These are phyloP conservation scores for Tolypocladium pustulatum DNA, from an alignment of 2,329 filamentous ascomycete genomes.

Conservation along the genomic window DNA sequence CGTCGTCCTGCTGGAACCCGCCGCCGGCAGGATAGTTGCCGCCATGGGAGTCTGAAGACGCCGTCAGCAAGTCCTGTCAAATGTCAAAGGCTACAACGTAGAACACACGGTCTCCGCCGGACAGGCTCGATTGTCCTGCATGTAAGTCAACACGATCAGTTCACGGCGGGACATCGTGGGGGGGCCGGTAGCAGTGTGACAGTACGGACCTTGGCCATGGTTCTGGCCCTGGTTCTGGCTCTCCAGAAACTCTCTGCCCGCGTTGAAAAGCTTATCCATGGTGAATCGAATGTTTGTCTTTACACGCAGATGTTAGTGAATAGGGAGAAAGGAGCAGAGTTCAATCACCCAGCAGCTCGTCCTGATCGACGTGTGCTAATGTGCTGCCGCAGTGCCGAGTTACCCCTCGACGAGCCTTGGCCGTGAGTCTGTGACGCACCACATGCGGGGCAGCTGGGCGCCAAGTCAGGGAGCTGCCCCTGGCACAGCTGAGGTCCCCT, in stretches of 20 bases:
- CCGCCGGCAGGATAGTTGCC: conserved; percentile 5
- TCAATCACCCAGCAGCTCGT: not conserved
- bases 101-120: conserved; percentile 8
- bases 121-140: conserved; percentile 2
- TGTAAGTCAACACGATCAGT: not conserved
- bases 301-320: not conserved
- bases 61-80: not conserved
- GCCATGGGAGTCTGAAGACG: conserved; percentile 5
- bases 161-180: not conserved
- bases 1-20: not conserved
- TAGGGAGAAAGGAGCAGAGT: not conserved
- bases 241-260: conserved; percentile 26
- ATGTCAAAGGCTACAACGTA: not conserved
- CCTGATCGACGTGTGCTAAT: not conserved
- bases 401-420: no score
- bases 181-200: not conserved
- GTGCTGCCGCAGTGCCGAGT: no score
- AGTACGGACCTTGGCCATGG: conserved; percentile 2
- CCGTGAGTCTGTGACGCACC: not conserved
- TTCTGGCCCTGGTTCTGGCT: conserved; percentile 14
- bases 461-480: not conserved
- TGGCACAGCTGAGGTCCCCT: not conserved
- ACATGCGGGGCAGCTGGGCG: not conserved
- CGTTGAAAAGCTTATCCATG: conserved; percentile 28
- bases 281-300: conserved; percentile 3